phyloP scores from a whole-genome alignment of 148 eudicot genomes.

The Limonium bicolor region DNA sequence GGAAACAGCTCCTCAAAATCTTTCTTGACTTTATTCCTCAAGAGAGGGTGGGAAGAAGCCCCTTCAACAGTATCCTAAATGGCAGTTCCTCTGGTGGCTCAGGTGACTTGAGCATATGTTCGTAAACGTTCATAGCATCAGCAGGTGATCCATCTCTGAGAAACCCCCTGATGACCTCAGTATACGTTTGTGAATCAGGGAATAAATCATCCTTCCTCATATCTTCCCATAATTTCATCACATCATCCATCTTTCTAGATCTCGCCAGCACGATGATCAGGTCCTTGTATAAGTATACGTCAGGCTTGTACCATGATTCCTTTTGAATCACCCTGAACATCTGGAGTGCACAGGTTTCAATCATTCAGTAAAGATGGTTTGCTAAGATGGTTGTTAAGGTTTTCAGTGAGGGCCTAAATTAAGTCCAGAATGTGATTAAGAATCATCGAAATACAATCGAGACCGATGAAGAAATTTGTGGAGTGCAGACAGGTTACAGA shows the following conservation, averaged over 20 bases:
- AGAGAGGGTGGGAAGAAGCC: conserved; percentile 91
- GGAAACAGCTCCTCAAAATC: conserved; percentile 92
- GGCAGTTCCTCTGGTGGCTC: conserved; percentile 91
- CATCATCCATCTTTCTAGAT: conserved; percentile 65
- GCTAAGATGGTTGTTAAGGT: too few species aligned
- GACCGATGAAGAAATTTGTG: too few species aligned
- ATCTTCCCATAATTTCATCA: conserved; percentile 63
- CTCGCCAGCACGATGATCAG: conserved; percentile 67
- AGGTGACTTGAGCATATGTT: conserved; percentile 88
- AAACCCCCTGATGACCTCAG: conserved; percentile 81
- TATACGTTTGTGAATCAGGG: conserved; percentile 83
- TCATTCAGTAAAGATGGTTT: too few species aligned
- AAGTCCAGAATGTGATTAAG: too few species aligned
- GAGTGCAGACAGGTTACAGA: too few species aligned
- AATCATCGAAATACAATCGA: too few species aligned
- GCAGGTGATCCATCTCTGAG: conserved; percentile 78
- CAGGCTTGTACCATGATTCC: conserved; percentile 82
- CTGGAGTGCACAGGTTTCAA: conserved; percentile 17
- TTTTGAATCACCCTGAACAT: conserved; percentile 62
- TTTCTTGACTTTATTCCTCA: conserved; percentile 86
- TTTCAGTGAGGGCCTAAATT: too few species aligned
- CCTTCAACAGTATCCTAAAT: conserved; percentile 75
- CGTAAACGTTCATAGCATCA: conserved; percentile 95
- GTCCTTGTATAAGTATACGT: conserved; percentile 76
- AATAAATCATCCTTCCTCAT: conserved; percentile 69